Conservation (phyloP, 768 basidiomycete species). For the Suillus brevipes region DNA sequence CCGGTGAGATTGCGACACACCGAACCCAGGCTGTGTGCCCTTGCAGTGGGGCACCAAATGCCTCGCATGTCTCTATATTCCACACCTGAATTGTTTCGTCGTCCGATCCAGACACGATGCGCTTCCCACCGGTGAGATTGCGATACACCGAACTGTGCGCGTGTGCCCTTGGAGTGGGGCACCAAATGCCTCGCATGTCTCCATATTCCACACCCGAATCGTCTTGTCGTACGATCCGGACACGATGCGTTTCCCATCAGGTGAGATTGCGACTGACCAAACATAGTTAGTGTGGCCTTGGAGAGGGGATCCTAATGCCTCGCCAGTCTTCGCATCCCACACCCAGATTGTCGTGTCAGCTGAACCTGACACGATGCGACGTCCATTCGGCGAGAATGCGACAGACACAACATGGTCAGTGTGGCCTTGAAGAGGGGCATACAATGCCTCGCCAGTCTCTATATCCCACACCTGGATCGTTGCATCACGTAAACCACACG, state of each 20-base stretch:
- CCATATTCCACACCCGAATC: conserved; percentile 14
- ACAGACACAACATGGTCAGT: conserved; percentile 4
- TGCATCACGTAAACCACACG: conserved; percentile 10
- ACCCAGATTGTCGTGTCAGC: neutral
- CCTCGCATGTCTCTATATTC: neutral
- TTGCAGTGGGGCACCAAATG: neutral
- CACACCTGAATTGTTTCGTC: conserved; percentile 4
- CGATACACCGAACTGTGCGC: neutral
- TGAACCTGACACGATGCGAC: conserved; percentile 26
- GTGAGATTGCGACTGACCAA: neutral
- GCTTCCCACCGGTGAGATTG: neutral
- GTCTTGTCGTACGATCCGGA: neutral
- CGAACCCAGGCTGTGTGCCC: conserved; percentile 4
- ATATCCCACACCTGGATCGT: conserved; percentile 9
- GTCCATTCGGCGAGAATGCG: conserved; percentile 29
- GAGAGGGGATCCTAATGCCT: conserved; percentile 18
- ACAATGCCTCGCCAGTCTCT: neutral
- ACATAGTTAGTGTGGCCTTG: neutral
- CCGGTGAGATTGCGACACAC: conserved; percentile 13
- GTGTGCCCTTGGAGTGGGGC: neutral
- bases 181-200: neutral
- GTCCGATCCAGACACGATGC: conserved; percentile 4
- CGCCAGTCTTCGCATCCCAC: conserved; percentile 13
- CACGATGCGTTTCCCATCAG: neutral
- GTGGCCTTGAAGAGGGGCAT: neutral